Evolutionary conservation across 345 rosid species (phyloP).

Genomic region (Syzygium jambos): DNA sequence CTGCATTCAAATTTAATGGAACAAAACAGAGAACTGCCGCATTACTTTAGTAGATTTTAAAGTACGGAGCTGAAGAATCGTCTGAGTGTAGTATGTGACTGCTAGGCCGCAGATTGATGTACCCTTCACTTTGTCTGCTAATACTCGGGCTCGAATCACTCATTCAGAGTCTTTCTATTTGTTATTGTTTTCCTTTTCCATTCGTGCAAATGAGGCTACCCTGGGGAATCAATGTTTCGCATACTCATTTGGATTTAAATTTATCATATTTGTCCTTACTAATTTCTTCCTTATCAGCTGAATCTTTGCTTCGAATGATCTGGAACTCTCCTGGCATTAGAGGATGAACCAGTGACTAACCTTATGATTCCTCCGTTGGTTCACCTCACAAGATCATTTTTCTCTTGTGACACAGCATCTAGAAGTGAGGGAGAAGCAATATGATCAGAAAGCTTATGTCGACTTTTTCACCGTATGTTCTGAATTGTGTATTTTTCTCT

Average conservation of each 20-base stretch:
- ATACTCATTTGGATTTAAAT: not conserved
- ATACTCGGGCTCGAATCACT: not conserved
- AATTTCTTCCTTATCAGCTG: not conserved
- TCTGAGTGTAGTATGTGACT: not conserved
- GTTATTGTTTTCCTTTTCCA: not conserved
- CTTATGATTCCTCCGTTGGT: not conserved
- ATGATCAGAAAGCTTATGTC: slow-evolving; percentile 69
- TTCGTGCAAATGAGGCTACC: not conserved
- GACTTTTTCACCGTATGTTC: slow-evolving; percentile 75
- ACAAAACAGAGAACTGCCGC: not conserved
- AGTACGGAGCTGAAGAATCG: not conserved
- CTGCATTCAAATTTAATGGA: not conserved
- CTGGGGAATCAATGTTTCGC: not conserved
- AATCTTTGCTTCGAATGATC: not conserved
- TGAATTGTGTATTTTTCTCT: not conserved
- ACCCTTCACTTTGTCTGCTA: not conserved
- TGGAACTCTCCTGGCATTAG: not conserved
- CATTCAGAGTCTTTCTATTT: not conserved
- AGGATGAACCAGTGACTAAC: not conserved
- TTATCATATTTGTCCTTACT: not conserved
- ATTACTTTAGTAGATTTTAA: not conserved
- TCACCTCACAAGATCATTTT: not conserved
- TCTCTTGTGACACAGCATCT: slow-evolving; percentile 34
- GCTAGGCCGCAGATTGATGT: not conserved
- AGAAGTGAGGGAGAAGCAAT: slow-evolving; percentile 90